Conservation (phyloP, 1,139 yeast genomes). For the Yamadazyma jaroonii region DNA sequence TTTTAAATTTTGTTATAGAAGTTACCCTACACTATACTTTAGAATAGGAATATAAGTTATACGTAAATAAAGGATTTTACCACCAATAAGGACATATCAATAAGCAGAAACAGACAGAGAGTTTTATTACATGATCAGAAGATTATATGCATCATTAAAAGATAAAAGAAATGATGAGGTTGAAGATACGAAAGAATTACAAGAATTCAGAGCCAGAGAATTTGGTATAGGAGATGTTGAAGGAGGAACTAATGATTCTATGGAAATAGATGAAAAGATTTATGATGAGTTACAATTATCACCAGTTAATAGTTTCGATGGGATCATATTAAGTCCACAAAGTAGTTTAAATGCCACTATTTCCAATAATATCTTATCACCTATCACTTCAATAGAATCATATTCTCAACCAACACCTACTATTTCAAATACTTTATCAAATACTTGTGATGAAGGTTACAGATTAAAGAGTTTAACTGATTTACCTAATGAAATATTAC, state of each 20-base stretch:
- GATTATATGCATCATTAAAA: slow-evolving; percentile 7
- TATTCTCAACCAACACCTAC: slow-evolving; percentile 10
- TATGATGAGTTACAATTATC: slow-evolving; percentile 4
- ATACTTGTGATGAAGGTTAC: slow-evolving; percentile 8
- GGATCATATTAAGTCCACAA: slow-evolving; percentile 7
- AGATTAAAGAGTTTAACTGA: slow-evolving; percentile 11
- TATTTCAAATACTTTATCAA: not conserved
- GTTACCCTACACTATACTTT: too few relatives aligned
- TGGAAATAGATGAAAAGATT: slow-evolving; percentile 2
- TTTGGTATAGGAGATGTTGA: slow-evolving; percentile 1
- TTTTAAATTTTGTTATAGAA: not conserved
- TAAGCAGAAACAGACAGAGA: too few relatives aligned
- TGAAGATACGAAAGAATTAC: slow-evolving; percentile 1
- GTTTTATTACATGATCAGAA: slow-evolving; percentile 7
- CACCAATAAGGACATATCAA: too few relatives aligned
- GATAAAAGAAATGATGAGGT: not conserved
- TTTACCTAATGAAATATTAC: slow-evolving; percentile 43
- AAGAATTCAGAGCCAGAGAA: slow-evolving; percentile 1
- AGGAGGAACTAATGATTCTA: not conserved
- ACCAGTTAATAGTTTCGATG: slow-evolving; percentile 4
- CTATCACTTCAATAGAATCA: slow-evolving; percentile 36
- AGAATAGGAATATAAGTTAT: too few relatives aligned
- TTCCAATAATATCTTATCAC: slow-evolving; percentile 21
- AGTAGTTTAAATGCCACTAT: not conserved
- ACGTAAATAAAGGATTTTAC: too few relatives aligned